These are phyloP conservation scores for Parascedosporium putredinis DNA, from an alignment of 2,329 filamentous ascomycete genomes.

Conservation along the genomic window DNA sequence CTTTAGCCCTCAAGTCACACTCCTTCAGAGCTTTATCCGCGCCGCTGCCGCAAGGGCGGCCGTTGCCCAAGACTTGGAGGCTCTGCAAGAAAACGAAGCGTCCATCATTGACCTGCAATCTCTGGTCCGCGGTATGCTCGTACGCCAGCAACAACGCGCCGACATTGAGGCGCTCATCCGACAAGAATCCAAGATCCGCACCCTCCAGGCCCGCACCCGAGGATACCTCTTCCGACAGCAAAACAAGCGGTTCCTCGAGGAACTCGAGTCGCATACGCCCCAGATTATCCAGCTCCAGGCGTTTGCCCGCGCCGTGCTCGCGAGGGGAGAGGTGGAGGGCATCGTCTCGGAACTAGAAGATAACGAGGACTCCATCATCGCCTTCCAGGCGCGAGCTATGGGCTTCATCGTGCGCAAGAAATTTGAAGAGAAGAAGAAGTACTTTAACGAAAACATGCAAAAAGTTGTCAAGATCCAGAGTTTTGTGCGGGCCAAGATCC, in stretches of 20 bases:
- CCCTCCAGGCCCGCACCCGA: slow-evolving; percentile 57
- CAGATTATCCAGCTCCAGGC: slow-evolving; percentile 64
- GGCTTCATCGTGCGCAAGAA: slow-evolving; percentile 62
- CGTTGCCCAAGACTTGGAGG: slow-evolving; percentile 35
- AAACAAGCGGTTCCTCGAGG: slow-evolving; percentile 52
- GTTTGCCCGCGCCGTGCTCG: slow-evolving; percentile 66
- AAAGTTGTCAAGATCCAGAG: slow-evolving; percentile 99
- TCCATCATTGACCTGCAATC: slow-evolving; percentile 45
- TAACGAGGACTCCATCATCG: slow-evolving; percentile 66
- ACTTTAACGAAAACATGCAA: slow-evolving; percentile 94
- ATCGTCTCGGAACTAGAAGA: slow-evolving; percentile 69
- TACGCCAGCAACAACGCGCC: slow-evolving; percentile 36
- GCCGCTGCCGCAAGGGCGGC: slow-evolving; percentile 44
- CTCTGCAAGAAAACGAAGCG: slow-evolving; percentile 33
- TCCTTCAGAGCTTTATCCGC: slow-evolving; percentile 41
- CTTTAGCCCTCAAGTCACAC: slow-evolving; percentile 31
- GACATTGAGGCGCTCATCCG: slow-evolving; percentile 46
- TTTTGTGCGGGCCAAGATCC: slow-evolving; percentile 86
- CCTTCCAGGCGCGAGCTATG: slow-evolving; percentile 63
- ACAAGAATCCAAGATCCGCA: slow-evolving; percentile 44
- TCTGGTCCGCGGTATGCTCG: slow-evolving; percentile 49
- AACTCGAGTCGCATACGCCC: slow-evolving; percentile 58
- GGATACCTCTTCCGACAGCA: slow-evolving; percentile 54
- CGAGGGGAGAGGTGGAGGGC: slow-evolving; percentile 62
- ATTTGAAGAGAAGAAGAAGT: slow-evolving; percentile 77